Percentiles rank a stretch among this genome's conserved stretches.
Conservation (phyloP, 257 asterid genomes). For the Fraxinus anomala region DNA sequence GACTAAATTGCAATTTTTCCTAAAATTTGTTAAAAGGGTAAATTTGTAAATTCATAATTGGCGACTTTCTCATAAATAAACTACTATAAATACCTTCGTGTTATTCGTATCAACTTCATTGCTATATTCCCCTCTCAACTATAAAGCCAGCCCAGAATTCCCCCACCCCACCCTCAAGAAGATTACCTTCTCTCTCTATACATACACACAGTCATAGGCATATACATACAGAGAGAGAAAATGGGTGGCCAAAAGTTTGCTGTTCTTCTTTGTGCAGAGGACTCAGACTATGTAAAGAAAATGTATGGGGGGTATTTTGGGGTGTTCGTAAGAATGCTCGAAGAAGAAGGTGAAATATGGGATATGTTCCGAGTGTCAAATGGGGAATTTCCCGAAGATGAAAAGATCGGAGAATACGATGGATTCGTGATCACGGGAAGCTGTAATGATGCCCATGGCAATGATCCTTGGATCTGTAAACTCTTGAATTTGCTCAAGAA, state of each 20-base stretch:
- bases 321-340: slow-evolving; percentile 78
- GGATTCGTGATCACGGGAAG: slow-evolving; percentile 93
- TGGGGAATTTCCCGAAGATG: slow-evolving; percentile 80
- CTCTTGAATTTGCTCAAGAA: slow-evolving; percentile 53
- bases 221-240: not conserved
- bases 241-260: not conserved
- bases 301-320: slow-evolving; percentile 86
- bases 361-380: slow-evolving; percentile 54
- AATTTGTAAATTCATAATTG: no score
- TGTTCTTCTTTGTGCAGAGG: not conserved
- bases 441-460: slow-evolving; percentile 85
- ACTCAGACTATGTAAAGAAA: slow-evolving; percentile 43
- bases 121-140: no score
- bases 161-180: no score
- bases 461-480: slow-evolving; percentile 72
- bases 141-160: no score
- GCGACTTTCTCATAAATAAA: no score
- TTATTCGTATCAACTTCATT: no score
- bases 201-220: not conserved
- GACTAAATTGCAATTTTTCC: no score
- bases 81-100: no score
- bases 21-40: no score
- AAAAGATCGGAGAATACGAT: slow-evolving; percentile 54
- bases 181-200: slow-evolving; percentile 16
- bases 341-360: slow-evolving; percentile 91